These are phyloP conservation scores for Ogataea glucozyma DNA, from an alignment of 805 yeast species.

Conservation along the genomic window DNA sequence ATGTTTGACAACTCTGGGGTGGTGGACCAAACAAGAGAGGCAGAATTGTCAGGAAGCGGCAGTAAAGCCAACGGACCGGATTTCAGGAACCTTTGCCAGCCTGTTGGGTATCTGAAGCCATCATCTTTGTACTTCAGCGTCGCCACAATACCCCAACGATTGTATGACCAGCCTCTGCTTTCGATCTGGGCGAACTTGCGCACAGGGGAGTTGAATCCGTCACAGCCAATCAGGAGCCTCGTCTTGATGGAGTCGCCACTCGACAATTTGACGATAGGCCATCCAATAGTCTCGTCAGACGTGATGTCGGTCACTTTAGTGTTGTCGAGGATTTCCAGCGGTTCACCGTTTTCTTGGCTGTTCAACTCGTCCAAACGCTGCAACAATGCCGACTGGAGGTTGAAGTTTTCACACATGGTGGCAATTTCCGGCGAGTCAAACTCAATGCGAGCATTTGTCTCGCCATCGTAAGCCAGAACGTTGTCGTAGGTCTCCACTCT, in stretches of 20 bases:
- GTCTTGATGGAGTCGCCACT: constrained; percentile 66
- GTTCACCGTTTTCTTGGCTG: constrained; percentile 25
- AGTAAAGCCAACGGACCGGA: constrained; percentile 92
- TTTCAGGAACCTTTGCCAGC: constrained; percentile 90
- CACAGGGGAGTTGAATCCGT: constrained; percentile 93
- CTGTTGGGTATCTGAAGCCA: constrained; percentile 62
- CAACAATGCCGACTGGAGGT: constrained; percentile 75
- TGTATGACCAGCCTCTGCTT: constrained; percentile 90
- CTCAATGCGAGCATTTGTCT: constrained; percentile 66
- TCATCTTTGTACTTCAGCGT: constrained; percentile 75
- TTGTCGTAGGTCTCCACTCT: constrained; percentile 79
- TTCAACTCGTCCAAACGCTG: constrained; percentile 49
- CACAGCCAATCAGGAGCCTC: constrained; percentile 88
- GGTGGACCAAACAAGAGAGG: constrained; percentile 94
- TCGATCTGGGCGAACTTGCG: constrained; percentile 77
- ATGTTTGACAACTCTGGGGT: constrained; percentile 71
- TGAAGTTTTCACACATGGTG: constrained; percentile 85
- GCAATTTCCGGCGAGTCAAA: constrained; percentile 70
- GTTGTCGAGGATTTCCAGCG: constrained; percentile 54
- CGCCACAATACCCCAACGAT: constrained; percentile 90
- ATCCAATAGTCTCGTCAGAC: constrained; percentile 44
- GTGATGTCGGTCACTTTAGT: constrained; percentile 65
- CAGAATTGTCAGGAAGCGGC: constrained; percentile 82
- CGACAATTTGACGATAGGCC: constrained; percentile 76
- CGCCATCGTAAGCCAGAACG: constrained; percentile 84